phyloP scores from a whole-genome alignment of 176 grass and related monocot genomes.

The Neostapfia colusana region DNA sequence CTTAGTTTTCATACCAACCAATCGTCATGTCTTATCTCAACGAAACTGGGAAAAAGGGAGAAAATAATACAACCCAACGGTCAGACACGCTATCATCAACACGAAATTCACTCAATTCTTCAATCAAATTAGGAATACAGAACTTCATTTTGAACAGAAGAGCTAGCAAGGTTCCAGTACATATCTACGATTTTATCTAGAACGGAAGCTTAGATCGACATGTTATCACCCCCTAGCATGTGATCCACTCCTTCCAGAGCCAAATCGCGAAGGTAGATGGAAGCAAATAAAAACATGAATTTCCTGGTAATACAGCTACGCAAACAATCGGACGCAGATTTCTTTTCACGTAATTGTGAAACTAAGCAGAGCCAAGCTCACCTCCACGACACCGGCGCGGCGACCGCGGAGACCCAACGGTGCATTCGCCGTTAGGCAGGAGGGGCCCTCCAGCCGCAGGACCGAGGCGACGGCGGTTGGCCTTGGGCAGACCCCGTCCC shows the following conservation, averaged over 20 bases:
- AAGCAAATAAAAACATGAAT: neutral
- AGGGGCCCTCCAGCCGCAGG: constrained; percentile 1
- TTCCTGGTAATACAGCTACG: neutral
- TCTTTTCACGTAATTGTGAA: neutral
- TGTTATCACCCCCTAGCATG: neutral
- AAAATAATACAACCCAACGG: neutral
- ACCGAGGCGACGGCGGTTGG: constrained; percentile 20
- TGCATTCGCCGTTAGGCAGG: constrained; percentile 8
- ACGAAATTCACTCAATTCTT: neutral
- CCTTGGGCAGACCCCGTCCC: constrained; percentile 33
- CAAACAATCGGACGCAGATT: neutral
- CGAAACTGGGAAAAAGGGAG: too few relatives aligned
- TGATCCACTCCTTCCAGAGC: neutral
- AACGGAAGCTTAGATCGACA: neutral
- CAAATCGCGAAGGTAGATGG: neutral
- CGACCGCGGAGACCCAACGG: neutral
- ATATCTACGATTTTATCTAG: neutral
- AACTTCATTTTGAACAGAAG: neutral
- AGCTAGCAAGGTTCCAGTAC: neutral
- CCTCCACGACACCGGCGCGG: constrained; percentile 39
- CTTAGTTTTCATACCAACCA: neutral
- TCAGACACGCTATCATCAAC: neutral
- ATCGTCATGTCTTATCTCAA: neutral
- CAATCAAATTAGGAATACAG: neutral
- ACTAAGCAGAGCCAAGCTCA: neutral